A percentile compares a stretch with the other conserved stretches of the same genome.
Evolutionary conservation across 345 rosid species (phyloP).

Genomic region (Murraya koenigii): DNA sequence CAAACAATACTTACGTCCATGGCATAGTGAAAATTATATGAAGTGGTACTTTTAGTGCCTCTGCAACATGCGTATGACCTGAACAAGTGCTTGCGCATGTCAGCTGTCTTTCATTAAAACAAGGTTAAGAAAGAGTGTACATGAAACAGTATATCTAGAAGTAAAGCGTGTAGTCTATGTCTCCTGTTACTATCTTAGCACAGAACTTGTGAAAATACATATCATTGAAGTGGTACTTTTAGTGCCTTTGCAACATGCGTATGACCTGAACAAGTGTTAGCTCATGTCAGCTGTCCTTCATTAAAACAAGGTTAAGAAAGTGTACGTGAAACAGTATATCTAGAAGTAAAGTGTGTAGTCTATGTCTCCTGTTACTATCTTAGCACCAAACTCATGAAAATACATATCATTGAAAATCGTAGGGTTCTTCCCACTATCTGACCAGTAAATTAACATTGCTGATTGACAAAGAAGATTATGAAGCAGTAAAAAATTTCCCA

Average conservation of each 20-base stretch:
- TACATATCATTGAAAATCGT: neutral
- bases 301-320: neutral
- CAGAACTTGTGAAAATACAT: too few relatives aligned
- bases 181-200: neutral
- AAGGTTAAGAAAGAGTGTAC: neutral
- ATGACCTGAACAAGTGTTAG: conserved; percentile 38
- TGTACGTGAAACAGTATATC: neutral
- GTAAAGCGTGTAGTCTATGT: neutral
- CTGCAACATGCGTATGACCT: conserved; percentile 62
- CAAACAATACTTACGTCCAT: conserved; percentile 51
- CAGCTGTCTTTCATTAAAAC: neutral
- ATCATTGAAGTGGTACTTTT: conserved; percentile 48
- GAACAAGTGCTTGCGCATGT: conserved; percentile 8
- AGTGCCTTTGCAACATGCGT: conserved; percentile 52
- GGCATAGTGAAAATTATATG: conserved; percentile 63
- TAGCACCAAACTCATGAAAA: neutral
- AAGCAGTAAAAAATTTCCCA: neutral
- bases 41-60: conserved; percentile 41
- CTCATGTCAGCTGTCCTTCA: neutral
- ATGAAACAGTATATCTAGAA: neutral
- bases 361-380: neutral
- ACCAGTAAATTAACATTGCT: neutral
- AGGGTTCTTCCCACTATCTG: neutral
- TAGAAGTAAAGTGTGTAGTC: neutral
- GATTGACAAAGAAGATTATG: neutral